Percentiles rank a stretch among this genome's conserved stretches.
These are phyloP conservation scores for Cutaneotrichosporon dermatis DNA, from an alignment of 1,284 basidiomycete genomes.

Conservation along the genomic window DNA sequence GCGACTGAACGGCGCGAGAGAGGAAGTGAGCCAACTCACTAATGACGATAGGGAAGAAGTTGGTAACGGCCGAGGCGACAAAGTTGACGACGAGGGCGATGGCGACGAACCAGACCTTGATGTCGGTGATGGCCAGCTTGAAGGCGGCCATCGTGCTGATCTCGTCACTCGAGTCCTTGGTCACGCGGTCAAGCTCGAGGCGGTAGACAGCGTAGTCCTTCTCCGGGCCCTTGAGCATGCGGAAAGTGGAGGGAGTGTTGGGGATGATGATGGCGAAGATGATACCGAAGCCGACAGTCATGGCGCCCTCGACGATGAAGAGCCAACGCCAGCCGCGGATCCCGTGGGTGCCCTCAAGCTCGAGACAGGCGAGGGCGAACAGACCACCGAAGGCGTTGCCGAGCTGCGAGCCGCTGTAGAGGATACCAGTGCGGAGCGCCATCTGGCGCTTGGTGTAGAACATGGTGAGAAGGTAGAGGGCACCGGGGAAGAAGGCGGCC, in stretches of 20 bases:
- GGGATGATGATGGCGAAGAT: conserved; percentile 38
- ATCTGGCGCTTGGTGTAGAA: conserved; percentile 43
- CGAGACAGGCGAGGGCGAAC: conserved; percentile 27
- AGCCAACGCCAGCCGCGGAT: conserved; percentile 41
- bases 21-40: too few relatives aligned
- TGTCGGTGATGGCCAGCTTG: conserved; percentile 35
- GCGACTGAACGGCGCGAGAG: too few relatives aligned
- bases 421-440: conserved; percentile 28
- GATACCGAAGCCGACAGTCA: conserved; percentile 32
- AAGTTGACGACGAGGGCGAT: conserved; percentile 20
- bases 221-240: conserved; percentile 35
- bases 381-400: conserved; percentile 43
- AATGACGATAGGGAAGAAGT: conserved; percentile 46
- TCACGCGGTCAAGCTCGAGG: conserved; percentile 36
- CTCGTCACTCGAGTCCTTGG: conserved; percentile 33
- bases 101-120: conserved; percentile 39
- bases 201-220: conserved; percentile 37
- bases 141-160: conserved; percentile 27
- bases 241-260: conserved; percentile 33
- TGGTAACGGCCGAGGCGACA: conserved; percentile 41
- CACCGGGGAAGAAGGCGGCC: conserved; percentile 41
- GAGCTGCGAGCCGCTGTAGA: conserved; percentile 40
- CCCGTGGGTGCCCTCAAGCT: conserved; percentile 33
- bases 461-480: conserved; percentile 33
- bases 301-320: conserved; percentile 32